phyloP scores from a whole-genome alignment of 2,329 filamentous ascomycete species.

The Fusarium austroafricanum region DNA sequence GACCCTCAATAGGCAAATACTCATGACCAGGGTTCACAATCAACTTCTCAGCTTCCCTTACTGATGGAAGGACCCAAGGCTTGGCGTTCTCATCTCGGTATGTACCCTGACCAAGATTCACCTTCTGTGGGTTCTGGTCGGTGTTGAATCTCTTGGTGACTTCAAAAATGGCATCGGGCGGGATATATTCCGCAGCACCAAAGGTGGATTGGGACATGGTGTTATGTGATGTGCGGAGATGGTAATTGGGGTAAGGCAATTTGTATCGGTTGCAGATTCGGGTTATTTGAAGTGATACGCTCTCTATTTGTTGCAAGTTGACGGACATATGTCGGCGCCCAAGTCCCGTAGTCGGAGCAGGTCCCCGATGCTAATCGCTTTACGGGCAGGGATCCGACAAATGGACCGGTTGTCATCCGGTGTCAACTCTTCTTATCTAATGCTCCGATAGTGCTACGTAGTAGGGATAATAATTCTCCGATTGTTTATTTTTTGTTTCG shows the following conservation, averaged over 20 bases:
- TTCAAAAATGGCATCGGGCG: conserved; percentile 51
- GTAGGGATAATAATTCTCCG: too few relatives aligned
- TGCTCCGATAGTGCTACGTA: too few relatives aligned
- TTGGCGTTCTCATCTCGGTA: conserved; percentile 54
- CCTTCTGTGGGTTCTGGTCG: conserved; percentile 49
- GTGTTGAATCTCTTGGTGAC: conserved; percentile 50
- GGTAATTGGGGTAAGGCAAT: neutral
- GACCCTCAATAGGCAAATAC: conserved; percentile 53
- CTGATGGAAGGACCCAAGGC: conserved; percentile 55
- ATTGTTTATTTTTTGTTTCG: too few relatives aligned
- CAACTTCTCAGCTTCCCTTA: conserved; percentile 42
- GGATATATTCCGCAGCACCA: conserved; percentile 40
- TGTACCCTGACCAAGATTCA: conserved; percentile 54
- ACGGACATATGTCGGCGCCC: neutral
- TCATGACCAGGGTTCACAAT: conserved; percentile 49
- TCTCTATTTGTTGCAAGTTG: neutral
- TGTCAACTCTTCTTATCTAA: neutral
- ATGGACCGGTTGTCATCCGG: neutral
- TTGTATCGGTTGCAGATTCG: neutral
- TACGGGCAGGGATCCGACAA: neutral
- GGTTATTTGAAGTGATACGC: neutral
- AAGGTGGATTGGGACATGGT: conserved; percentile 37
- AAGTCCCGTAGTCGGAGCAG: neutral
- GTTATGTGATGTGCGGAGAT: neutral
- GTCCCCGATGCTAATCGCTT: neutral